Evolutionary conservation across 2,329 filamentous ascomycete species (phyloP), one percentile per base, ranked within the genome.

Genomic region (Cladosporium sp.): DNA sequence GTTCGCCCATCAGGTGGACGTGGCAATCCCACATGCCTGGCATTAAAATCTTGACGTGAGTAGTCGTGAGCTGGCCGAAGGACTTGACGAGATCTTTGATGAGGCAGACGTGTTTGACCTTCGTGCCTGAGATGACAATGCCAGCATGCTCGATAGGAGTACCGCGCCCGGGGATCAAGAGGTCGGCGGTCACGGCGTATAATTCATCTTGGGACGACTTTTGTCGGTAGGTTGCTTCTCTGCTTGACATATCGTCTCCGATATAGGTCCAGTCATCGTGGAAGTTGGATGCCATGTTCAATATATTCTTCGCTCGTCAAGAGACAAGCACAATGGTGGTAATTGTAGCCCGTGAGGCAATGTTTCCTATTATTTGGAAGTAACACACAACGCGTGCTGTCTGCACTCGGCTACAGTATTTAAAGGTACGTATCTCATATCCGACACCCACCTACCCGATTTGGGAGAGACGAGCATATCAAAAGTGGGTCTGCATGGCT

Each of bases 11-110:
- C 67, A 81, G 83, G 70, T 86, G 84, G 0, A 80, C 77, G 71
- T 85, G 84, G 67, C 78, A 81, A 66, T 86, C 84, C 83, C 83
- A 86, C 34, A 86, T 77, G 2, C 84, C 84, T 0, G 84, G 83
- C 75, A 86, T 81, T 10, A 84, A 70, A 11, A 82, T 78, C 0
- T 79, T 78, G 15, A 84, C 80, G 21, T 75, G 73, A 0, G 73
- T 75, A 30, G 72, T 72, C 1, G 65, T 67, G 30, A 78, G 62
- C 5, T 72, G 12, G 71, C 67, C 52, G 60, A 28, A 70, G 1
- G 51, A 62, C 12, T 21, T 26, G 24, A 55, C 21, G 24, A 70
- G 38, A 28, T 64, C 34, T 14, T 68, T 51, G 54, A 75, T 68
- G 7, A 68, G 44, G 4, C 80, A 80, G 24, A 81, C 79, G 72